Evolutionary conservation across 768 basidiomycete species (phyloP), one percentile per base, ranked within the genome.

Genomic region (Baorangia bicolor): DNA sequence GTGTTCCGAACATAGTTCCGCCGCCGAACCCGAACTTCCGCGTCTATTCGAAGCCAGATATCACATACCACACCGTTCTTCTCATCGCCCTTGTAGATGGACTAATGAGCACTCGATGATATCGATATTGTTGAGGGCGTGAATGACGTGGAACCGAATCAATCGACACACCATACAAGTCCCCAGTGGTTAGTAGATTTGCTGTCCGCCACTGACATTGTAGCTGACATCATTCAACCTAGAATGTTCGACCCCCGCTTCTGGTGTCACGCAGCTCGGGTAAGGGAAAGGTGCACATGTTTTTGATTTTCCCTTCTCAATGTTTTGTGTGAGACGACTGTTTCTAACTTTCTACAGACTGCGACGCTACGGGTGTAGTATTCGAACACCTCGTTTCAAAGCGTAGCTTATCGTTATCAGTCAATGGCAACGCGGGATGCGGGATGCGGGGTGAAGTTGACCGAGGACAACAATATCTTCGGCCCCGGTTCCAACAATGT

Each of bases 91-190:
- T 23, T 40, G 31, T 33, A 7, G 21, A 33, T 39, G 5, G 45
- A 48, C 27, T 45, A 9, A 9, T 42, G 40, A 34, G 13, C 13
- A 18, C 13, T 49, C 5, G 38, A 40, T 18, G 68, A 69, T 28
- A 47, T 70, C 10, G 68, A 70, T 39, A 69, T 70, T 11, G 57
- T 69, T 6, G 68, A 69, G 50, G 68, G 73, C 38, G 83, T 85
- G 13, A 86, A 86, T 61, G 74, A 83, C 61, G 71, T 78, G 52
- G 69, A 69, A 11, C 77, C 80, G 2, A 81, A 85, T 62, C 73
- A 76, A 53, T 74, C 75, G 5, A 80, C 83, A 0, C 71, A 87
- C 37, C 86, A 87, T 66, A 86, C 85, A 5, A 73, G 70, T 51
- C 60, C 80, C n/a, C n/a, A n/a, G n/a, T 11, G 74, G 82, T 79